A percentile compares a stretch with the other conserved stretches of the same genome.
These are phyloP conservation scores for Lepidium didymum DNA, from an alignment of 345 rosid species.

Conservation along the genomic window DNA sequence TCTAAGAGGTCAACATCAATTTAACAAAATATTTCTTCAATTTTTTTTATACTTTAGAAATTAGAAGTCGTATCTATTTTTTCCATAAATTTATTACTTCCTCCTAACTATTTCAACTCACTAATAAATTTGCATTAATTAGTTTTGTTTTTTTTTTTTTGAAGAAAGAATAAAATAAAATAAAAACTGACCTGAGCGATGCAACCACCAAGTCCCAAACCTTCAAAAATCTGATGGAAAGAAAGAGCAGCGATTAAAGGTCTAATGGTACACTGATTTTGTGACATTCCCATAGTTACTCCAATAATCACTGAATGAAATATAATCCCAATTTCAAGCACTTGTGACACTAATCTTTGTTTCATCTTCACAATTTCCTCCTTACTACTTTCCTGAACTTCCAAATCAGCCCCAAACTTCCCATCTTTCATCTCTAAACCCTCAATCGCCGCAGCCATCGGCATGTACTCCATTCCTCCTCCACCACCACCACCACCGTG, in stretches of 20 bases:
- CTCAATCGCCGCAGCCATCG: conserved; percentile 33
- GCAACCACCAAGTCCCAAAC: conserved; percentile 98
- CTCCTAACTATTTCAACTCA: not conserved
- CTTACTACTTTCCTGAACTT: conserved; percentile 26
- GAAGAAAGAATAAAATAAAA: not conserved
- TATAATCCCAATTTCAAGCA: conserved; percentile 87
- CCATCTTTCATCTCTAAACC: conserved; percentile 29
- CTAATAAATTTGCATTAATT: not conserved
- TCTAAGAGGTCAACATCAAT: not conserved
- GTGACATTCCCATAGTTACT: conserved; percentile 95
- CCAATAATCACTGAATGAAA: conserved; percentile 95
- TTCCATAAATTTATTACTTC: not conserved
- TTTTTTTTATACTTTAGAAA: not conserved
- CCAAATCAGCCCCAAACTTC: conserved; percentile 32
- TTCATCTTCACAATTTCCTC: conserved; percentile 53
- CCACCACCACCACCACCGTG: conserved; percentile 36
- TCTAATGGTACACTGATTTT: conserved; percentile 79
- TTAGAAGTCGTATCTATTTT: not conserved
- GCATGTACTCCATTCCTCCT: conserved; percentile 28
- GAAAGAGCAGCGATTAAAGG: conserved; percentile 88
- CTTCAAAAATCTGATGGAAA: conserved; percentile 92
- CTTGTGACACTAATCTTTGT: conserved; percentile 83
- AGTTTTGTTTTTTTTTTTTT: not conserved
- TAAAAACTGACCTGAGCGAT: conserved; percentile 77
- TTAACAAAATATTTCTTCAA: not conserved